phyloP scores from a whole-genome alignment of 768 basidiomycete species.

The Tricholoma sp. region DNA sequence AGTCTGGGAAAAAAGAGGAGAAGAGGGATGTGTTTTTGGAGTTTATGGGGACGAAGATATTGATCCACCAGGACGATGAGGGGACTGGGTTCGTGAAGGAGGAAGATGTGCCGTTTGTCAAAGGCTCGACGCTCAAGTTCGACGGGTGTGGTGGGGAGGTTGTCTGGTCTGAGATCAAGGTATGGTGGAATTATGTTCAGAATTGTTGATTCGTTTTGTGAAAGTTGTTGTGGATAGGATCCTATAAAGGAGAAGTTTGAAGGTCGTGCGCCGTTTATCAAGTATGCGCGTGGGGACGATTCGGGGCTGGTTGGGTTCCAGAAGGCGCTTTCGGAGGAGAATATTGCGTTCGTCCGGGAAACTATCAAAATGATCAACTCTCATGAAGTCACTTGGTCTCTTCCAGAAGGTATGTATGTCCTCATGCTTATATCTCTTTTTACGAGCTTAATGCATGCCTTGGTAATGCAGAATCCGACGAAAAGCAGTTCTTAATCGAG shows the following conservation, averaged over 20 bases:
- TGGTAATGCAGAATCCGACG: conserved; percentile 54
- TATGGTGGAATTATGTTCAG: conserved; percentile 6
- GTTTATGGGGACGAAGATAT: conserved; percentile 67
- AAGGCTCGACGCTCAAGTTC: conserved; percentile 51
- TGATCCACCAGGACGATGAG: conserved; percentile 56
- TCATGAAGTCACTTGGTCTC: conserved; percentile 58
- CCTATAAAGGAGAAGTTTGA: conserved; percentile 48
- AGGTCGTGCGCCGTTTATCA: conserved; percentile 46
- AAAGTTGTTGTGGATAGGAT: no score
- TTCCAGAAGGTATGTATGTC: conserved; percentile 48
- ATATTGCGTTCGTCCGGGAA: conserved; percentile 64
- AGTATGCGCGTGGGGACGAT: conserved; percentile 41
- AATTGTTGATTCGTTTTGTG: not conserved
- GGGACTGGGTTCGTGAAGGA: conserved; percentile 61
- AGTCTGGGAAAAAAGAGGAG: conserved; percentile 21
- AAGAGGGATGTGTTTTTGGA: conserved; percentile 65
- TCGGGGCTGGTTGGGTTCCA: conserved; percentile 56
- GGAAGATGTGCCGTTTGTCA: conserved; percentile 49
- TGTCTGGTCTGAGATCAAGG: conserved; percentile 48
- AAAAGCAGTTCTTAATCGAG: conserved; percentile 68
- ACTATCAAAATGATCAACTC: conserved; percentile 59
- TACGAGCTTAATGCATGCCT: not conserved
- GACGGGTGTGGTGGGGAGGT: conserved; percentile 52
- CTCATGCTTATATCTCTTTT: not conserved
- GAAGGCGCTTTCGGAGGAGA: conserved; percentile 66